Base-by-base conservation (phyloP, 768 basidiomycete species). In the Mycena belliarum region DNA sequence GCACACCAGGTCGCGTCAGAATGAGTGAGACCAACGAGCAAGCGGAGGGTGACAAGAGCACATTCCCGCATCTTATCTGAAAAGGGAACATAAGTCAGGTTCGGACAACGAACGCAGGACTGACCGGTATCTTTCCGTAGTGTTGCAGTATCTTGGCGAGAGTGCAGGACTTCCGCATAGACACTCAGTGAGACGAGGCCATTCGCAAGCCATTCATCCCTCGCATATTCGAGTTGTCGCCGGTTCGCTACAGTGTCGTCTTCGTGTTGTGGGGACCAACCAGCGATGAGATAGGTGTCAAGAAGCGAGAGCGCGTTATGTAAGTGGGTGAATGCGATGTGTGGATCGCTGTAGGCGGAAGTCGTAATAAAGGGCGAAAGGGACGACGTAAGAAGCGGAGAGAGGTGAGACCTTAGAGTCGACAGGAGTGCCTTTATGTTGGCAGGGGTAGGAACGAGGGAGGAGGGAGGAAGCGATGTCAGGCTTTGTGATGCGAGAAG, bases 21-120 rank as follows among this genome's bases (percentile, higher is more conserved):
- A 63, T 91, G 88, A 0, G 88, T 89, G 9, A 91, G 72, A 48
- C 83, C 87, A 54, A 92, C 84, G 35, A 91, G 80, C 14, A 89
- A 82, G 1, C 89, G 84, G 6, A 92, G 75, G 2, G 79, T 72
- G 1, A 80, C 75, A 44, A 87, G 83, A 33, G 85, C 67, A 57
- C 85, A 88, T 62, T 72, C 75, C 49, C 71, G 72, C 6, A 76
- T 79, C 76, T 68, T 70, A 33, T 42, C 41, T 51, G 49, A 20
- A 6, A 49, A 18, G 14, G 23, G 16, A 16, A 14, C 37, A 41
- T 14, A 8, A 29, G 35, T 33, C 38, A 59, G 29, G 26, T 25
- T 26, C 25, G 46, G 46, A 37, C 45, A 47, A n/a, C 65, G 8
- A 14, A 47, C 60, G 37, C 54, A 72, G 69, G 37, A 41, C 57